A percentile compares a stretch with the other conserved stretches of the same genome.
phyloP scores from a whole-genome alignment of 1,139 yeast species.

The Geotrichum klebahnii region DNA sequence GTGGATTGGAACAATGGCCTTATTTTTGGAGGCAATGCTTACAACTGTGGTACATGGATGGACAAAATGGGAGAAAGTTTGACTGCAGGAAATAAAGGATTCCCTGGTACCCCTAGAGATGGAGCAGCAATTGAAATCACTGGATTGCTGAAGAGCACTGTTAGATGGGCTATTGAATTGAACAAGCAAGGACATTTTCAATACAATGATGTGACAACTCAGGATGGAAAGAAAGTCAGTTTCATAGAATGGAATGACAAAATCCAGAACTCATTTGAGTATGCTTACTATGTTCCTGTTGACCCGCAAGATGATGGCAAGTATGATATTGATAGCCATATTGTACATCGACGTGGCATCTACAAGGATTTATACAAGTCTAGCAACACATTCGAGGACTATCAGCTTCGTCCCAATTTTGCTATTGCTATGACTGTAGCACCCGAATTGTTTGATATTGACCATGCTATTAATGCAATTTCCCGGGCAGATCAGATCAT shows the following conservation, averaged over 20 bases:
- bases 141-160: conserved; percentile 77
- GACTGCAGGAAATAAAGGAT: conserved; percentile 76
- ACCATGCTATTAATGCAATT: conserved; percentile 60
- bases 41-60: conserved; percentile 99
- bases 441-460: conserved; percentile 74
- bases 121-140: conserved; percentile 94
- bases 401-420: conserved; percentile 87
- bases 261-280: conserved; percentile 70
- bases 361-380: conserved; percentile 80
- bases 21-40: conserved; percentile 85
- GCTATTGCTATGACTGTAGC: conserved; percentile 91
- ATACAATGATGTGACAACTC: conserved; percentile 43
- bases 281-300: conserved; percentile 67
- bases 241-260: conserved; percentile 66
- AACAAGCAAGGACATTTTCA: conserved; percentile 53
- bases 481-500: conserved; percentile 64
- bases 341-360: conserved; percentile 86
- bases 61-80: conserved; percentile 97
- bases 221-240: conserved; percentile 53
- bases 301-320: conserved; percentile 50
- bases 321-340: conserved; percentile 56
- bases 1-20: conserved; percentile 91
- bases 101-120: conserved; percentile 96
- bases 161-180: conserved; percentile 71
- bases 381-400: conserved; percentile 88